phyloP scores from a whole-genome alignment of 1,139 yeast species.

The Sugiyamaella grinbergsii region DNA sequence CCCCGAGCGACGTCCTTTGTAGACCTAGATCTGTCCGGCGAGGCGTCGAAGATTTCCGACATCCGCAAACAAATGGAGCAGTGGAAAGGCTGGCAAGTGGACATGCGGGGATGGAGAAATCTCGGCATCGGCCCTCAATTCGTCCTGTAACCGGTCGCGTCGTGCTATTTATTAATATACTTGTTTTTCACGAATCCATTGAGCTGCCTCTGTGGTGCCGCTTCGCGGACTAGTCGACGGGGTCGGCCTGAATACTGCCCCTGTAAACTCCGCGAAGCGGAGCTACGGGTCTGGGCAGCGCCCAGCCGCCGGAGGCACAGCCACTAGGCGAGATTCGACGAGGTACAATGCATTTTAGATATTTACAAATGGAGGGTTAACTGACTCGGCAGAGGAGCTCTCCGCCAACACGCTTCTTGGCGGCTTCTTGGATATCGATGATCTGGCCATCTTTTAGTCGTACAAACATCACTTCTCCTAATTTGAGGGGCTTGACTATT shows the following conservation, averaged over 20 bases:
- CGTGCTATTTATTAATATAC: too few relatives aligned
- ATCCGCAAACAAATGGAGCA: slow-evolving; percentile 46
- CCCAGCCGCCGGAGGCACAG: slow-evolving; percentile 6
- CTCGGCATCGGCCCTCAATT: slow-evolving; percentile 62
- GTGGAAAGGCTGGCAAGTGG: slow-evolving; percentile 87
- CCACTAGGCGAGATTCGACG: not conserved
- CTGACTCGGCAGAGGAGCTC: slow-evolving; percentile 80
- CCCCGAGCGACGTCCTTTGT: slow-evolving; percentile 37
- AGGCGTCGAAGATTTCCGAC: slow-evolving; percentile 36
- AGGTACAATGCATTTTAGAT: slow-evolving; percentile 2
- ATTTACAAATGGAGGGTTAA: slow-evolving; percentile 35
- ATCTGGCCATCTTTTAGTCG: slow-evolving; percentile 54
- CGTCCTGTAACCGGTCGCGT: slow-evolving; percentile 44
- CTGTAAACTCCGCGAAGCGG: slow-evolving; percentile 1
- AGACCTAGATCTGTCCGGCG: slow-evolving; percentile 43
- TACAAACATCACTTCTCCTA: slow-evolving; percentile 85
- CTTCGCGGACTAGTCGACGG: too few relatives aligned
- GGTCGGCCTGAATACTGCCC: slow-evolving; percentile 1
- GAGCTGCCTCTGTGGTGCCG: too few relatives aligned
- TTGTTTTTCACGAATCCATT: too few relatives aligned
- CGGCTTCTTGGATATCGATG: slow-evolving; percentile 82
- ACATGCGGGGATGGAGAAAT: slow-evolving; percentile 79
- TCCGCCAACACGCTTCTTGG: slow-evolving; percentile 69
- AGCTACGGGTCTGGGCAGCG: slow-evolving; percentile 7
- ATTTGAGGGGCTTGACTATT: slow-evolving; percentile 76